Evolutionary conservation across 768 basidiomycete species (phyloP), one percentile per base, ranked within the genome.

Genomic region (Mycena latifolia): DNA sequence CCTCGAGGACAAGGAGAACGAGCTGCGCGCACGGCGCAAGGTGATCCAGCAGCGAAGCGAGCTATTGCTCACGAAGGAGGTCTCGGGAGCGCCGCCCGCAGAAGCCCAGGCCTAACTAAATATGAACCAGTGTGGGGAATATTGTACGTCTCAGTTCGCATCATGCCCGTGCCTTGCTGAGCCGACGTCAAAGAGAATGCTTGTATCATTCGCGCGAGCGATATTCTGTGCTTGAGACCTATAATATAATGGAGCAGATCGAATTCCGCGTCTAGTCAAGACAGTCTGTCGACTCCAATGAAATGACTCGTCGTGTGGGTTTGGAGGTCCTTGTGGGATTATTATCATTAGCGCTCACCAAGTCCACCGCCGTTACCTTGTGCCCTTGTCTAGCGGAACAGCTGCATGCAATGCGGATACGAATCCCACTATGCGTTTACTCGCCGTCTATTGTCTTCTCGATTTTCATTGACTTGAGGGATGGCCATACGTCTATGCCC

Each of bases 1-100:
- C 22, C 78, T 94, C 24, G 84, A 85, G 31, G 81, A 86, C 77
- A 92, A 90, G 77, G 86, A 88, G 53, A 82, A 77, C 24, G 83
- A 90, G 72, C 85, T 94, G 46, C 74, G 79, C 28, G 84, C 84
- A 68, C 84, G 85, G 58, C 82, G 89, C 27, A 3, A 47, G 41
- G 1, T 33, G 1, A 5, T 11, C 75, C 78, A 79, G 70, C 73
- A 77, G 65, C 72, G 74, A 61, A 69, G 79, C 29, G 80, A 71
- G 22, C 74, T 73, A 22, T 73, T 76, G 22, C 81, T 82, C 52
- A 72, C 37, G 15, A 18, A 71, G 24, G 71, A 67, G 6, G 75
- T 74, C 20, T 51, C 37, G 31, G 33, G n/a, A 2, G 7, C 18
- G 15, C 11, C 57, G 14, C 33, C 35, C 12, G 47, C 29, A 46